Evolutionary conservation across 140 eudicot species (phyloP).

Genomic region (Bidens hawaiensis): DNA sequence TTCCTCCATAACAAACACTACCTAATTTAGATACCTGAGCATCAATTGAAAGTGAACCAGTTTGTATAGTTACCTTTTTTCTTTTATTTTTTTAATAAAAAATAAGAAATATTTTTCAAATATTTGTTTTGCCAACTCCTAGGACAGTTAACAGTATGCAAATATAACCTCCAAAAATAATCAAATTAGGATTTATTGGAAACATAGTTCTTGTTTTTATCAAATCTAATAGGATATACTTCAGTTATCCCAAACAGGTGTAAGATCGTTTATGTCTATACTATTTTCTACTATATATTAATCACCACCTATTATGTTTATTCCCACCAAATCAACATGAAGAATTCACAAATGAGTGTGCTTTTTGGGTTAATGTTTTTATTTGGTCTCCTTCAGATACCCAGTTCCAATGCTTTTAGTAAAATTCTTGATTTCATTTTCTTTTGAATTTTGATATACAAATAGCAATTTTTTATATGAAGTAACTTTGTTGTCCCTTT

Average conservation of each 20-base stretch:
- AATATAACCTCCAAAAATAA: not conserved
- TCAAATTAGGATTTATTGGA: not conserved
- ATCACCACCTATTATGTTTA: not conserved
- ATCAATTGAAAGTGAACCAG: too few species aligned
- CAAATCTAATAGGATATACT: conserved; percentile 25
- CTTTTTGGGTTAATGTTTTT: conserved; percentile 8
- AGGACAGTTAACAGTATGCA: not conserved
- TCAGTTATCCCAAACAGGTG: conserved; percentile 7
- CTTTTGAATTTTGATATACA: not conserved
- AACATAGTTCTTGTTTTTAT: conserved; percentile 10
- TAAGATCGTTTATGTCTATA: conserved; percentile 7
- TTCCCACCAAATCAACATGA: conserved; percentile 21
- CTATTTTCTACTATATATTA: conserved; percentile 14
- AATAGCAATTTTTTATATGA: not conserved
- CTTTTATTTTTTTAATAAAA: too few species aligned
- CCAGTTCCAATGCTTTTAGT: conserved; percentile 22
- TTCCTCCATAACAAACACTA: too few species aligned
- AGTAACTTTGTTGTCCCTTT: not conserved
- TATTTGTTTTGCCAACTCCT: not conserved
- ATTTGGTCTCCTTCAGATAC: not conserved
- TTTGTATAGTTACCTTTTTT: too few species aligned
- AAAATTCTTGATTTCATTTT: not conserved
- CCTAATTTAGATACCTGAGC: too few species aligned
- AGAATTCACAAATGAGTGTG: not conserved
- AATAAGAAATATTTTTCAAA: too few species aligned